These are phyloP conservation scores for Eucalyptus sideroxylon DNA, from an alignment of 345 rosid species.

Conservation along the genomic window DNA sequence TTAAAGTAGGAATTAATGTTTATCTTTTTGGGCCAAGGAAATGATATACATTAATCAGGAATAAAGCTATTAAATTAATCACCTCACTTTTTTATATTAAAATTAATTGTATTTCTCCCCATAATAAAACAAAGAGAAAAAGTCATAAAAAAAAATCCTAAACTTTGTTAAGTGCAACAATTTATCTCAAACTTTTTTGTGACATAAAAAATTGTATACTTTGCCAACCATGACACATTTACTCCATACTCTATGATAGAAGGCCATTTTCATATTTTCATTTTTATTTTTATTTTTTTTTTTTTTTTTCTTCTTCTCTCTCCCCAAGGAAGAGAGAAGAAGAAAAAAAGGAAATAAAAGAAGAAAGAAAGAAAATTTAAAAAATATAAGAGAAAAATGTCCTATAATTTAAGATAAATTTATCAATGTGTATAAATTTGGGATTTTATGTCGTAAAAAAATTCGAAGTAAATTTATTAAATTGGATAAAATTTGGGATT, in stretches of 20 bases:
- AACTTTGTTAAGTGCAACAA: no score
- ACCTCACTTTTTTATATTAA: background rate
- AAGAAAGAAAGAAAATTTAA: fast-evolving
- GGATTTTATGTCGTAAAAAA: no score
- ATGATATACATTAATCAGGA: background rate
- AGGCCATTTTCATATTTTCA: no score
- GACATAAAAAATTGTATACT: fast-evolving
- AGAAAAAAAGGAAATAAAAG: no score
- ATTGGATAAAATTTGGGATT: no score
- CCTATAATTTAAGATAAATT: no score
- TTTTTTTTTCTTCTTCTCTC: fast-evolving
- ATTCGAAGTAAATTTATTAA: fast-evolving
- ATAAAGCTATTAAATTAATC: background rate
- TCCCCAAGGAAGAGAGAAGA: no score
- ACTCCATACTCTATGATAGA: fast-evolving
- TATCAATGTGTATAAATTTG: no score
- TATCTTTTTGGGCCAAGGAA: background rate
- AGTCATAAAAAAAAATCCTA: no score
- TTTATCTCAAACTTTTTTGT: no score
- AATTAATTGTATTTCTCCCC: background rate
- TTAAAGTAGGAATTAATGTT: background rate
- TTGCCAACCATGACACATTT: fast-evolving
- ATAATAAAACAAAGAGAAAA: no score
- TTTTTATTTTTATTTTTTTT: fast-evolving
- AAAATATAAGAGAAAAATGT: fast-evolving